These are phyloP conservation scores for Microcera coccophila DNA, from an alignment of 2,329 filamentous ascomycete genomes.

Conservation along the genomic window DNA sequence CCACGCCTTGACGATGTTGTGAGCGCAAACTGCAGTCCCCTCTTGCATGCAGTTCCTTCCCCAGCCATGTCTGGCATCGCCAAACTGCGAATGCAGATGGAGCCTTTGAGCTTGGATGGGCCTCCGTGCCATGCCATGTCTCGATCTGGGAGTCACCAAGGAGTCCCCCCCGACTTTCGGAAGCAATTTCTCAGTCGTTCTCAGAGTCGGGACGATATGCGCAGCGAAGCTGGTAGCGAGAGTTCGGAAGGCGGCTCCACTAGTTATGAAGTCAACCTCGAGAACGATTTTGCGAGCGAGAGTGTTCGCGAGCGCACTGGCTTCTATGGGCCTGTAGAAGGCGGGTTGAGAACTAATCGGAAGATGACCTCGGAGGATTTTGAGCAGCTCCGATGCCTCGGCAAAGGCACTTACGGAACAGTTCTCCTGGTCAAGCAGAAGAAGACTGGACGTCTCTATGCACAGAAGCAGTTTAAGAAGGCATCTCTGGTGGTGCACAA, in stretches of 20 bases:
- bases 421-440: slow-evolving; percentile 90
- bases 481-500: slow-evolving; percentile 93
- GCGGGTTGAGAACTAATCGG: slow-evolving; percentile 53
- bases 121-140: slow-evolving; percentile 55
- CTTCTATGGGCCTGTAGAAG: slow-evolving; percentile 48
- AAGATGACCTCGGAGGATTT: slow-evolving; percentile 95
- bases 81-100: slow-evolving; percentile 75
- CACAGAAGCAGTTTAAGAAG: slow-evolving; percentile 98
- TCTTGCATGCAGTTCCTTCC: slow-evolving; percentile 50
- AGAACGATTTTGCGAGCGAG: slow-evolving; percentile 78
- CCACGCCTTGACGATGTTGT: slow-evolving; percentile 52
- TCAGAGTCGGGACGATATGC: slow-evolving; percentile 53
- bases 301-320: slow-evolving; percentile 46
- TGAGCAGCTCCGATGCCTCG: slow-evolving; percentile 82
- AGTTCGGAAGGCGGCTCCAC: slow-evolving; percentile 65
- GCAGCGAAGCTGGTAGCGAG: slow-evolving; percentile 50
- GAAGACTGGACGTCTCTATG: slow-evolving; percentile 81
- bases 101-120: slow-evolving; percentile 65
- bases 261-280: slow-evolving; percentile 80
- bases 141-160: slow-evolving; percentile 44
- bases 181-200: slow-evolving; percentile 54
- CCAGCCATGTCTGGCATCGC: slow-evolving; percentile 70
- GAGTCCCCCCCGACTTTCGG: too few species aligned
- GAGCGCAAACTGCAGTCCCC: slow-evolving; percentile 61
- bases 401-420: slow-evolving; percentile 94